Percentiles rank a stretch among this genome's conserved stretches.
These are phyloP conservation scores for Fennellomyces sp. DNA, from an alignment of 371 early-diverging fungal species.

Conservation along the genomic window DNA sequence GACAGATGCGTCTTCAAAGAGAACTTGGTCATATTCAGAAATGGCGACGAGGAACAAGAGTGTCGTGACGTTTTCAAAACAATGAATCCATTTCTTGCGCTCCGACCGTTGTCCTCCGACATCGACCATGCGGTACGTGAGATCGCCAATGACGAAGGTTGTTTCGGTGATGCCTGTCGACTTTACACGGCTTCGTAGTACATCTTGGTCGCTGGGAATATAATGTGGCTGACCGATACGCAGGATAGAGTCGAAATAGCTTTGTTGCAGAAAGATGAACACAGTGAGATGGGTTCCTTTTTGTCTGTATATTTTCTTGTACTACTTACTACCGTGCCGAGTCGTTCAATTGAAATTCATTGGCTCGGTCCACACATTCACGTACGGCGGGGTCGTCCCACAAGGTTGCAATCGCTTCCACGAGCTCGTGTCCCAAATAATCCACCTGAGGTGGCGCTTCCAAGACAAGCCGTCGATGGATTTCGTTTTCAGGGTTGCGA, in stretches of 20 bases:
- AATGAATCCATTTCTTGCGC: slow-evolving; percentile 92
- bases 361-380: slow-evolving; percentile 71
- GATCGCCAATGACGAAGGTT: slow-evolving; percentile 78
- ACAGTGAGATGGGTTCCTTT: not conserved
- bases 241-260: slow-evolving; percentile 90
- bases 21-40: slow-evolving; percentile 27
- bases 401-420: slow-evolving; percentile 72
- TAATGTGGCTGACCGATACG: slow-evolving; percentile 79
- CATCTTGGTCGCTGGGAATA: slow-evolving; percentile 85
- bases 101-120: slow-evolving; percentile 92
- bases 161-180: slow-evolving; percentile 88
- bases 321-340: slow-evolving; percentile 75
- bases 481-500: slow-evolving; percentile 41
- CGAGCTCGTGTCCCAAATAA: slow-evolving; percentile 72
- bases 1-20: slow-evolving; percentile 23
- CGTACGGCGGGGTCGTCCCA: slow-evolving; percentile 85
- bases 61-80: slow-evolving; percentile 91
- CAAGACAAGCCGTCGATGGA: slow-evolving; percentile 64
- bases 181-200: slow-evolving; percentile 80
- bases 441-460: slow-evolving; percentile 82
- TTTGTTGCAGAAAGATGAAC: slow-evolving; percentile 50
- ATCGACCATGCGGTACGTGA: slow-evolving; percentile 89
- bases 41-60: slow-evolving; percentile 82
- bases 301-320: not conserved
- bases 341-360: slow-evolving; percentile 90